Base-by-base conservation (phyloP, 78 protist genomes). In the Pigoraptor vietnamica region DNA sequence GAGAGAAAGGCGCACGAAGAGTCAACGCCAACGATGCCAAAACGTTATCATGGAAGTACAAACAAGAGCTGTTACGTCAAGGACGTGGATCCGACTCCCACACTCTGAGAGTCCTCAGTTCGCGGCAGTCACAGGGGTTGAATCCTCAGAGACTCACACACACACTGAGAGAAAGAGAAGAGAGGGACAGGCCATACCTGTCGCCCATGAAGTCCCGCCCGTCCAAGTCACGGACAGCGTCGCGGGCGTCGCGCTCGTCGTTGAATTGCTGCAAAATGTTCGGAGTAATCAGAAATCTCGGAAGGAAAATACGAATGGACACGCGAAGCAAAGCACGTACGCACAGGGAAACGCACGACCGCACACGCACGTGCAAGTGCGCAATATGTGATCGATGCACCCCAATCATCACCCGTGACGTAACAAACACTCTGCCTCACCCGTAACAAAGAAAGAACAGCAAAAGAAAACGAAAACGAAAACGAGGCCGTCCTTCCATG, bases 201-300 rank as follows among this genome's bases (percentile, higher is more conserved):
- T 90, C 92, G 36, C 92, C 92, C 35, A 79, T 21, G 32, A 90
- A 79, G n/a, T 39, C 33, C 9, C 39, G 1, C 40, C 92, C 92
- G 35, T 90, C 55, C 40, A 90, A 24, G 19, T 25, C 83, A 34
- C 86, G 86, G 32, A 67, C 87, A 2, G 92, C 92, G 29, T 90
- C 92, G 24, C 79, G 83, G 0, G 92, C 92, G 34, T 91, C 89
- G 37, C 93, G 81, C 10, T 14, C 55, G 87, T 86, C 93, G 14
- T 86, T 36, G 34, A 84, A 84, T 89, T 91, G 56, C 25, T 39
- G 86, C 40, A 48, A 92, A 23, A 25, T 9, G 67, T 2, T 0
- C 38, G 19, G 9, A 91, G 25, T 37, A 83, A 81, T 83, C 19
- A 21, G 39, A 83, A 32, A 32, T 24, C 14, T 0, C 21, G 21